Conservation (phyloP, 2,329 filamentous ascomycete genomes). For the Alternaria sp. region DNA sequence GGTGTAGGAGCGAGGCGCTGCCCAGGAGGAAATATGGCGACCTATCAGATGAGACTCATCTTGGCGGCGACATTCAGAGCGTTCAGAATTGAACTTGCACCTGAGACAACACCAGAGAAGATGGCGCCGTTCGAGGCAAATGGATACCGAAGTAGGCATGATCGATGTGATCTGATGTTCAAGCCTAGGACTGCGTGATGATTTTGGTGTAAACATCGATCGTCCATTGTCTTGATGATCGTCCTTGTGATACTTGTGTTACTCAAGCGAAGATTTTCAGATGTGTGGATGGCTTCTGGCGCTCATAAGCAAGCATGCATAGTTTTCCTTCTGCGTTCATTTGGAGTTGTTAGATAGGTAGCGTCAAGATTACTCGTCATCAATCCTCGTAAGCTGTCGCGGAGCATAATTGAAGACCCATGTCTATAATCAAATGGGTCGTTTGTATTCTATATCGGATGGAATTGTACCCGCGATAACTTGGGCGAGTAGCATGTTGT, state of each 20-base stretch:
- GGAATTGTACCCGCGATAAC: background rate
- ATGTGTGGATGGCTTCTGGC: background rate
- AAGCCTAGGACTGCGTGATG: slow-evolving; percentile 9
- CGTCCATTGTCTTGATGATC: background rate
- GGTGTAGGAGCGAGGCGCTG: slow-evolving; percentile 29
- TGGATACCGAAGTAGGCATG: slow-evolving; percentile 27
- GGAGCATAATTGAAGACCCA: background rate
- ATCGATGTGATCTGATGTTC: slow-evolving; percentile 29
- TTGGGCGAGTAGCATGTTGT: background rate
- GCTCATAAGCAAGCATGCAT: background rate
- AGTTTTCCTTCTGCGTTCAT: background rate
- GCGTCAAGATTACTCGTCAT: background rate
- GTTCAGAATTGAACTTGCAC: slow-evolving; percentile 24
- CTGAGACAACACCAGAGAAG: slow-evolving; percentile 28
- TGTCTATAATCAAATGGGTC: background rate
- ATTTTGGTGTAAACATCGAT: background rate
- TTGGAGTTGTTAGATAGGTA: background rate
- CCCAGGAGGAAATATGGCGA: slow-evolving; percentile 33
- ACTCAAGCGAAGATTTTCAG: background rate
- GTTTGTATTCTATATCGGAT: background rate
- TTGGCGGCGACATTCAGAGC: slow-evolving; percentile 26
- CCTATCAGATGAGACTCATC: slow-evolving; percentile 31
- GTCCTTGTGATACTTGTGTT: background rate
- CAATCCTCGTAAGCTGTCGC: background rate
- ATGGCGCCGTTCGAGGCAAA: slow-evolving; percentile 35